Conservation (phyloP, 192 early-diverging fungal genomes). For the Phycomyces blakesleeanus region DNA sequence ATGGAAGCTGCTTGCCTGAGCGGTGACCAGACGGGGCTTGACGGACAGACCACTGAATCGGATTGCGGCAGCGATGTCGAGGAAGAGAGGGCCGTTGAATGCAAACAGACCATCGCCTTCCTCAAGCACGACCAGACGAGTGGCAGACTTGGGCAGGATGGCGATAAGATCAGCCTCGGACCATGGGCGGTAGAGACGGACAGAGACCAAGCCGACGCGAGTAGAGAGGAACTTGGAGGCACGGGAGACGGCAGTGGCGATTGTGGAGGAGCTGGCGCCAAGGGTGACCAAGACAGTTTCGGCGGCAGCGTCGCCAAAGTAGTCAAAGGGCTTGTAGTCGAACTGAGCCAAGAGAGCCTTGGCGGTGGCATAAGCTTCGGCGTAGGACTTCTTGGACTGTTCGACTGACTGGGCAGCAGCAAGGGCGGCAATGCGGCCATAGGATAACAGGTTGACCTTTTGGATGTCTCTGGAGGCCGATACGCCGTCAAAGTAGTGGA, state of each 20-base stretch:
- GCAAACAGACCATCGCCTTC: slow-evolving; percentile 46
- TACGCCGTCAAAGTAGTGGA: slow-evolving; percentile 81
- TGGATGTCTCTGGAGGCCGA: slow-evolving; percentile 49
- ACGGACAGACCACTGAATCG: slow-evolving; percentile 43
- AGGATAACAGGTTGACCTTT: slow-evolving; percentile 50
- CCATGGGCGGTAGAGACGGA: slow-evolving; percentile 86
- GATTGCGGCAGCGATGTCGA: slow-evolving; percentile 72
- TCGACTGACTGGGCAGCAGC: slow-evolving; percentile 17
- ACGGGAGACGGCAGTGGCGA: slow-evolving; percentile 48
- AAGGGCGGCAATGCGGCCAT: slow-evolving; percentile 45
- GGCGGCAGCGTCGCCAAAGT: slow-evolving; percentile 67
- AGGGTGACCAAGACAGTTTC: slow-evolving; percentile 78
- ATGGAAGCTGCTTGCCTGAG: slow-evolving; percentile 37
- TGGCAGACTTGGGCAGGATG: slow-evolving; percentile 62
- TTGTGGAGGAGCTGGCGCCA: slow-evolving; percentile 53
- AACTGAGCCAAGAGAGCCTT: slow-evolving; percentile 41
- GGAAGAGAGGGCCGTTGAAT: slow-evolving; percentile 63
- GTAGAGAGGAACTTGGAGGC: slow-evolving; percentile 28
- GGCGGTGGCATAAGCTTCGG: slow-evolving; percentile 29
- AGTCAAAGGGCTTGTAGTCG: slow-evolving; percentile 77
- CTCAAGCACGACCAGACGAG: slow-evolving; percentile 73
- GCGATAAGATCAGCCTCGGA: slow-evolving; percentile 64
- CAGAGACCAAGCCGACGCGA: slow-evolving; percentile 66
- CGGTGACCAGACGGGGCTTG: slow-evolving; percentile 49
- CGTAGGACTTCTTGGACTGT: not conserved